Conservation (phyloP, 2,329 filamentous ascomycete genomes). For the Periconia macrospinosa region DNA sequence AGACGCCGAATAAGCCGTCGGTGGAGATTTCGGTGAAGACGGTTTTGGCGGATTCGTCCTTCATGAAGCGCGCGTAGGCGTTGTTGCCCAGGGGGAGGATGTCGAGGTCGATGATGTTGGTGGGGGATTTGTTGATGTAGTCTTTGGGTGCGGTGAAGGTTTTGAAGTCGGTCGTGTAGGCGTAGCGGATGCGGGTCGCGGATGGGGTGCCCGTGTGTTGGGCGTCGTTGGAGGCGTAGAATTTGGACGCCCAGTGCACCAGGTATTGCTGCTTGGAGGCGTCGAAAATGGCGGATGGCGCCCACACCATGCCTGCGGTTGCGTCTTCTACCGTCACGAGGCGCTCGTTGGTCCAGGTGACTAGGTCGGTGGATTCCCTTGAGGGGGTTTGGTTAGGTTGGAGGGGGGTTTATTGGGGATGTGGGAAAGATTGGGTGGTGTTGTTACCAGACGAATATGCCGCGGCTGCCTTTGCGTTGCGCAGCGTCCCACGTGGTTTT, state of each 20-base stretch:
- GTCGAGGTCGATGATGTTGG: slow-evolving; percentile 59
- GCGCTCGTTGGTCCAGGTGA: slow-evolving; percentile 54
- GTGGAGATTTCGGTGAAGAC: slow-evolving; percentile 56
- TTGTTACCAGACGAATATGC: slow-evolving; percentile 55
- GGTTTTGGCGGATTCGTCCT: slow-evolving; percentile 56
- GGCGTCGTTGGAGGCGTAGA: slow-evolving; percentile 52
- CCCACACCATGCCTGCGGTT: slow-evolving; percentile 63
- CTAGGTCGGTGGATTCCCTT: slow-evolving; percentile 52
- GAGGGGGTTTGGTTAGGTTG: neutral
- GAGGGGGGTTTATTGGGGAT: no score
- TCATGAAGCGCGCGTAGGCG: slow-evolving; percentile 58
- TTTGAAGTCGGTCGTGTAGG: slow-evolving; percentile 58
- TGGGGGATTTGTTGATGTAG: slow-evolving; percentile 53
- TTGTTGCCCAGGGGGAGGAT: slow-evolving; percentile 52
- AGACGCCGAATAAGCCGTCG: slow-evolving; percentile 55
- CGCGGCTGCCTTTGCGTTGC: slow-evolving; percentile 54
- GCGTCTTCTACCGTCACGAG: slow-evolving; percentile 55
- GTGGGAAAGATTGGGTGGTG: no score
- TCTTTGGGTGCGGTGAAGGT: slow-evolving; percentile 56
- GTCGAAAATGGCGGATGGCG: slow-evolving; percentile 60
- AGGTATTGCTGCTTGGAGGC: slow-evolving; percentile 49
- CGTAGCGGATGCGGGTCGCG: slow-evolving; percentile 53
- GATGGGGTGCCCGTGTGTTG: slow-evolving; percentile 52
- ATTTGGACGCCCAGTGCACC: slow-evolving; percentile 53
- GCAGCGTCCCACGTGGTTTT: slow-evolving; percentile 58